Evolutionary conservation across 371 early-diverging fungal species (phyloP), one percentile per base, ranked within the genome.

Genomic region (Thermomucor indicae-seudaticae): DNA sequence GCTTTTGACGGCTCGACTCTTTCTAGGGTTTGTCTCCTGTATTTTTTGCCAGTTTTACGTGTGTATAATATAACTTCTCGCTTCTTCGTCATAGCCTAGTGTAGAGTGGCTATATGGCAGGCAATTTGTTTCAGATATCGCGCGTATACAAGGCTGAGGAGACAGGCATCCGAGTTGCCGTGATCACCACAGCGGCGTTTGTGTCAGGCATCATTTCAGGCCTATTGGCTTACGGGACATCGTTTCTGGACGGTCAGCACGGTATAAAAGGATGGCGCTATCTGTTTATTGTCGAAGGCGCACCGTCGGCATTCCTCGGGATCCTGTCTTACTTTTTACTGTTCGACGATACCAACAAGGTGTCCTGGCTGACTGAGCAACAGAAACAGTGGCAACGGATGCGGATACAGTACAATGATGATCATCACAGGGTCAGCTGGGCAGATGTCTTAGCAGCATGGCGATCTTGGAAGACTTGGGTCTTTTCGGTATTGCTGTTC

Each of bases 21-120:
- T 69, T 12, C 50, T 69, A 34, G 70, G 70, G 70, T 69, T 65
- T 53, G n/a, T 31, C 4, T 14, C 25, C 28, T 30, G n/a, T 8
- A 30, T n/a, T 29, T 4, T 38, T 12, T 43, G 34, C 27, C 1
- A 7, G 29, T 3, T 27, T 20, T 42, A 44, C 22, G 6, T 6
- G 29, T 17, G 25, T 24, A 17, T 4, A 16, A 11, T 19, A 43
- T 49, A 16, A 14, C 28, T 32, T 25, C 19, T 32, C 41, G 20
- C 20, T 41, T 11, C 32, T 27, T 5, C n/a, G 22, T 17, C 11
- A 29, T 34, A 68, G 70, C 25, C 49, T 63, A 1, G 58, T 62
- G 14, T 60, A 69, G 42, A 63, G 63, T 51, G 70, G 65, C 0
- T 69, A 65, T 51, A 51, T 65, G 4, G 65, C 70, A 25, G 70